Evolutionary conservation across 345 rosid species (phyloP), one percentile per base, ranked within the genome.

Genomic region (Cardamine chenopodiifolia): DNA sequence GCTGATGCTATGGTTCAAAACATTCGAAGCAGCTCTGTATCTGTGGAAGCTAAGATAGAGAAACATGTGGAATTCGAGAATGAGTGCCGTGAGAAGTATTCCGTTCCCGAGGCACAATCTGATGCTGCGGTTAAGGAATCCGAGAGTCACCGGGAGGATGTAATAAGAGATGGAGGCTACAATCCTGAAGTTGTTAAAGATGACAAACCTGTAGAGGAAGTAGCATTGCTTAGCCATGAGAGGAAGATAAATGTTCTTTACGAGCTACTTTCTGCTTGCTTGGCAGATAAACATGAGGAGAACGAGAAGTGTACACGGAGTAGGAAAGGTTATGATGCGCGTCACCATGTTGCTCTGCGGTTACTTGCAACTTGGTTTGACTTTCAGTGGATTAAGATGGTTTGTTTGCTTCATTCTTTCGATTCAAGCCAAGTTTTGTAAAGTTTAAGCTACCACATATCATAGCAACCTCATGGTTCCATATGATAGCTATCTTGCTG

Each of bases 281-380:
- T 95, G 71, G 89, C 97, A 3, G 91, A 95, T 80, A 80, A 74
- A 54, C 78, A 70, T 54, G 90, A 85, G 54, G 84, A 84, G 37
- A 71, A 77, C 20, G 86, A 85, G 55, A 83, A 79, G 64, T 66
- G 75, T 74, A 72, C 84, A 29, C 78, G 79, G 31, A 73, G 47
- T 68, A 95, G 96, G 81, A 90, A 86, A 50, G 96, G 97, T 52
- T 95, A 90, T 85, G 97, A 95, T 82, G 91, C 97, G 45, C 86
- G 97, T 9, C 97, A 95, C 80, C 96, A 96, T 61, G 93, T 85
- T 78, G 92, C 97, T 69, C 66, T 90, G 68, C 84, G 97, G 59
- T 81, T 90, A 82, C 83, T 95, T 71, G 85, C 97, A 34, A 83
- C 90, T 64, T 95, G 99, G 97, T 83, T 92, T 66, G 89, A 90